phyloP scores from a whole-genome alignment of 2,329 filamentous ascomycete genomes.

The Colletotrichum siamense region DNA sequence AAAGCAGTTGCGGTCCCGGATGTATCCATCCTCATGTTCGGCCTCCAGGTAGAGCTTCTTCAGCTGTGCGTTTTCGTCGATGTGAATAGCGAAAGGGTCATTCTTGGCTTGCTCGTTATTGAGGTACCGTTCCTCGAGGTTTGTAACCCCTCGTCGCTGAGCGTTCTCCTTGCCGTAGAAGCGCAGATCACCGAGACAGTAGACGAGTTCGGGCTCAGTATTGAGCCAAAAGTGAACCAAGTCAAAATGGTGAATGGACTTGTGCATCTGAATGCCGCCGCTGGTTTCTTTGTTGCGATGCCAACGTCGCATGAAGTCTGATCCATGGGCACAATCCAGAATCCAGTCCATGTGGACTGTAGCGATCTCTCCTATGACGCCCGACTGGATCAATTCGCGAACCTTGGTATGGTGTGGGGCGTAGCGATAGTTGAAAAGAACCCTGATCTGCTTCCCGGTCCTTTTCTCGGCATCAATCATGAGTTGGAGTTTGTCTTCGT shows the following conservation, averaged over 20 bases:
- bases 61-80: constrained; percentile 44
- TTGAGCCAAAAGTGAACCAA: constrained; percentile 68
- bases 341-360: constrained; percentile 70
- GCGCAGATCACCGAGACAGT: constrained; percentile 61
- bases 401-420: constrained; percentile 70
- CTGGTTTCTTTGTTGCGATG: constrained; percentile 66
- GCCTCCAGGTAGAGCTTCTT: constrained; percentile 51
- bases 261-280: constrained; percentile 65
- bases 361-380: constrained; percentile 61
- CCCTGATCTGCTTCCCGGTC: constrained; percentile 54
- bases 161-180: constrained; percentile 70
- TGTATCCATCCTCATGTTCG: constrained; percentile 54
- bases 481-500: constrained; percentile 48
- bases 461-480: constrained; percentile 52
- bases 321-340: constrained; percentile 65
- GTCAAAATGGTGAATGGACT: constrained; percentile 69
- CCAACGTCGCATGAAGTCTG: constrained; percentile 69
- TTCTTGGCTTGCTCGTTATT: constrained; percentile 44
- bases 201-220: constrained; percentile 59
- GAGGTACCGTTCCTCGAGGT: constrained; percentile 43
- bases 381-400: constrained; percentile 56
- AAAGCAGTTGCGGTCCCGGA: constrained; percentile 53
- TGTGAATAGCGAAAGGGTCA: constrained; percentile 51
- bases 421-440: constrained; percentile 70
- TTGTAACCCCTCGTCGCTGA: constrained; percentile 50